Evolutionary conservation across 305 asterid genomes (phyloP).

Genomic region (Solanum hybrid): DNA sequence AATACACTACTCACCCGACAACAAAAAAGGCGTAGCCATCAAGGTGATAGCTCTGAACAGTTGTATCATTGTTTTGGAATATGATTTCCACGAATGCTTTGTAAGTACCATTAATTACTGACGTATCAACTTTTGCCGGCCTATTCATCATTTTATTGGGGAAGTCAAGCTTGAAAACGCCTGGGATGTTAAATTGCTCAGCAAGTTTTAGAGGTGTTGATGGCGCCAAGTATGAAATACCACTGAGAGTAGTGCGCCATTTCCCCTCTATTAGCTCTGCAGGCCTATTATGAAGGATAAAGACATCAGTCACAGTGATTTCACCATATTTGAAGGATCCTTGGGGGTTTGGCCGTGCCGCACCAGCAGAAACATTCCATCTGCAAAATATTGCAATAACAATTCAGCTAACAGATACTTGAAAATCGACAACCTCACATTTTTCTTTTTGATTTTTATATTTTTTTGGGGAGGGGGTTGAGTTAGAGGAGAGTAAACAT

Average conservation of each 20-base stretch:
- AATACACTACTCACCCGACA: slow-evolving; percentile 59
- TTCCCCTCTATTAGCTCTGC: slow-evolving; percentile 67
- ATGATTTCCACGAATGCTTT: slow-evolving; percentile 88
- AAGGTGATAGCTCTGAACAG: slow-evolving; percentile 78
- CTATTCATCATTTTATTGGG: slow-evolving; percentile 72
- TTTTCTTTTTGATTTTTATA: not conserved
- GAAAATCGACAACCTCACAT: not conserved
- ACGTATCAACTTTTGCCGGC: slow-evolving; percentile 67
- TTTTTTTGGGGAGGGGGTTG: not conserved
- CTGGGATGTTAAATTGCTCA: slow-evolving; percentile 56
- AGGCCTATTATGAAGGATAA: slow-evolving; percentile 66
- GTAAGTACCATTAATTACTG: slow-evolving; percentile 73
- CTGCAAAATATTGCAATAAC: slow-evolving; percentile 25
- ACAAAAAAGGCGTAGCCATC: slow-evolving; percentile 88
- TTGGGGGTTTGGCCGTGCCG: slow-evolving; percentile 95
- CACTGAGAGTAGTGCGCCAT: slow-evolving; percentile 73
- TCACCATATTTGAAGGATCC: slow-evolving; percentile 88
- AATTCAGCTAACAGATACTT: slow-evolving; percentile 15
- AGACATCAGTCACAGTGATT: slow-evolving; percentile 82
- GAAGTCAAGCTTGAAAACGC: slow-evolving; percentile 85
- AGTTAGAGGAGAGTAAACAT: not conserved
- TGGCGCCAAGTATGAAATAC: slow-evolving; percentile 71
- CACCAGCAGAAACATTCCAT: slow-evolving; percentile 82
- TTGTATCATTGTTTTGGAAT: slow-evolving; percentile 75
- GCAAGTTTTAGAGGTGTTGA: slow-evolving; percentile 81